These are phyloP conservation scores for Starmera quercuum DNA, from an alignment of 805 yeast species.

Conservation along the genomic window DNA sequence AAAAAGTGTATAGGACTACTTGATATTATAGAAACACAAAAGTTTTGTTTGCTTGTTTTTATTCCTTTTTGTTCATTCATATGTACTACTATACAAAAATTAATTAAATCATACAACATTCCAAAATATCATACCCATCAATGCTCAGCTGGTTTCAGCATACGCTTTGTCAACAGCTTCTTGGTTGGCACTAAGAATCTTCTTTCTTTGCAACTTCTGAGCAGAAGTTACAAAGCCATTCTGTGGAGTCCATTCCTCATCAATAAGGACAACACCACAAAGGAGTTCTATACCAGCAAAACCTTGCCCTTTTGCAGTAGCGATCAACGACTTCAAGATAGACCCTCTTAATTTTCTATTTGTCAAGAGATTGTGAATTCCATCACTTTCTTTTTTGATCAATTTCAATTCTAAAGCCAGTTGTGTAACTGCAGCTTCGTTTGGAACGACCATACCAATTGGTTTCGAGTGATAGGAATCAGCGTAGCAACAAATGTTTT, in stretches of 20 bases:
- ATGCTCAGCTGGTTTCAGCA: background rate
- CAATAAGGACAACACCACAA: constrained; percentile 68
- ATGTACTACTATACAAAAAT: too few species aligned
- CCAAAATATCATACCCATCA: background rate
- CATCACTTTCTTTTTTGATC: constrained; percentile 33
- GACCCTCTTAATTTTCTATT: constrained; percentile 49
- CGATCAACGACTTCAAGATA: constrained; percentile 51
- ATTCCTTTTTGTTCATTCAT: too few species aligned
- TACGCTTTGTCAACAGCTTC: constrained; percentile 64
- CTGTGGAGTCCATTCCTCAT: constrained; percentile 97
- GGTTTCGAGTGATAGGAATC: constrained; percentile 86
- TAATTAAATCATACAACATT: background rate
- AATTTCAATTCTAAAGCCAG: constrained; percentile 53
- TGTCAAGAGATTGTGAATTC: constrained; percentile 40
- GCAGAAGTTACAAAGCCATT: constrained; percentile 92
- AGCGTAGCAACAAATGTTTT: constrained; percentile 88
- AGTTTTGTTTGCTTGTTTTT: too few species aligned
- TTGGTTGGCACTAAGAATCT: constrained; percentile 66
- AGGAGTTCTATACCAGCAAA: constrained; percentile 80
- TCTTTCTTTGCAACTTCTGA: constrained; percentile 90
- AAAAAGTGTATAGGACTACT: constrained; percentile 1
- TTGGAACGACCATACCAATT: constrained; percentile 82
- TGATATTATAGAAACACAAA: too few species aligned
- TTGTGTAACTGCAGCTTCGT: constrained; percentile 54
- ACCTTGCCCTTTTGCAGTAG: constrained; percentile 77